Evolutionary conservation across 1,284 basidiomycete genomes (phyloP).

Genomic region (Porogramme epimiltina): DNA sequence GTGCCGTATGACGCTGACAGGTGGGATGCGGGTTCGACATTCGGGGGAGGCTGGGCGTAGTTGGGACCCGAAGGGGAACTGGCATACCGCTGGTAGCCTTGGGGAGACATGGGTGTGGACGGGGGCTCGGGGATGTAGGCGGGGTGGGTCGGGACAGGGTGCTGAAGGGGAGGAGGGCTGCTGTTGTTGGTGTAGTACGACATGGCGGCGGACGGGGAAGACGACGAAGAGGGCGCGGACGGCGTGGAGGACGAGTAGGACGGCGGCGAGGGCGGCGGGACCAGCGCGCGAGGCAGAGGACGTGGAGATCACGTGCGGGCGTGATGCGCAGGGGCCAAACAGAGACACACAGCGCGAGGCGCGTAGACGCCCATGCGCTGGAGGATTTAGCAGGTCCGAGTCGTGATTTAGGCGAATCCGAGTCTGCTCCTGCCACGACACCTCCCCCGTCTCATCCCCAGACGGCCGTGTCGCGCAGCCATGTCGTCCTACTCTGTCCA

Average conservation of each 20-base stretch:
- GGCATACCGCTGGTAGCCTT: slow-evolving; percentile 75
- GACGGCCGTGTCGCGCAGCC: slow-evolving; percentile 5
- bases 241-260: background rate
- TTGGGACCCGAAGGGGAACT: slow-evolving; percentile 50
- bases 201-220: slow-evolving; percentile 29
- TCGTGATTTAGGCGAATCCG: background rate
- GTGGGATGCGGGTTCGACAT: slow-evolving; percentile 28
- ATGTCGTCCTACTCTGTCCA: slow-evolving; percentile 55
- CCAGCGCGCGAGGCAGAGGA: background rate
- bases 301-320: slow-evolving; percentile 1
- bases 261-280: background rate
- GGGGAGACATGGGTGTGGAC: slow-evolving; percentile 74
- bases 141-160: slow-evolving; percentile 89
- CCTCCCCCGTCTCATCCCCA: slow-evolving; percentile 1
- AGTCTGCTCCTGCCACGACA: slow-evolving; percentile 14
- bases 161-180: slow-evolving; percentile 83
- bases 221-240: background rate
- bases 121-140: slow-evolving; percentile 90
- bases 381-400: background rate
- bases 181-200: slow-evolving; percentile 47
- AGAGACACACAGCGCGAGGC: slow-evolving; percentile 6
- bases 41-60: slow-evolving; percentile 37
- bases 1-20: slow-evolving; percentile 34
- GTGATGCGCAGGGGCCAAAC: slow-evolving; percentile 1
- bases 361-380: slow-evolving; percentile 6